Evolutionary conservation across 176 grass and related monocot genomes (phyloP), one percentile per base, ranked within the genome.

Genomic region (Microstegium vimineum): DNA sequence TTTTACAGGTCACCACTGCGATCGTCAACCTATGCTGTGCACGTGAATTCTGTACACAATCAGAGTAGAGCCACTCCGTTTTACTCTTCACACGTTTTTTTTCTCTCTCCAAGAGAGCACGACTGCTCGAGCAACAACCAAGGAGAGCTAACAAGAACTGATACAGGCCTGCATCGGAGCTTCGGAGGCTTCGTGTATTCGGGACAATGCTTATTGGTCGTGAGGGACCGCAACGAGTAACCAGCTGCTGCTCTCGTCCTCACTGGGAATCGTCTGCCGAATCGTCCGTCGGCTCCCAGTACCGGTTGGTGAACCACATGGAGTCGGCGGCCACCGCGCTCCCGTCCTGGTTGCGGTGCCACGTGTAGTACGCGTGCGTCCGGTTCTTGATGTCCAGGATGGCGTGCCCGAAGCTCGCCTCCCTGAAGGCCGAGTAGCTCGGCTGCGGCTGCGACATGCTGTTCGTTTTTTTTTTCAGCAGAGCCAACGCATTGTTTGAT

Each of bases 341-440:
- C 14, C 95, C 90, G 40, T 93, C 92, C 69, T 94, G 92, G 69
- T 98, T 98, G 28, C 92, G 88, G 52, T 98, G 95, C 95, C 95
- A 94, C 3, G 86, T 66, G 66, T 94, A 98, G 88, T 94, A 86
- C 3, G 95, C 95, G 84, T 98, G 95, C 62, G 92, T 93, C 74
- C 84, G 75, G 66, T 98, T 98, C 88, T 93, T 98, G 82, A 98
- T 88, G 54, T 98, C 92, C 16, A 98, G 84, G 37, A 94, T 88
- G 43, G 95, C 95, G 86, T 98, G 95, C 33, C 95, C 92, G 66
- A 98, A 94, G 84, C 92, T 98, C n/a, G 95, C 61, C 84, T 98
- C 95, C 81, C 95, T 89, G 87, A 92, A 94, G 63, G 95, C 95
- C 8, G 95, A 98, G 84, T 98, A 98, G 65, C 86, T 86, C 2